Conservation (phyloP, 768 basidiomycete genomes). For the Hygrocybe punicea region DNA sequence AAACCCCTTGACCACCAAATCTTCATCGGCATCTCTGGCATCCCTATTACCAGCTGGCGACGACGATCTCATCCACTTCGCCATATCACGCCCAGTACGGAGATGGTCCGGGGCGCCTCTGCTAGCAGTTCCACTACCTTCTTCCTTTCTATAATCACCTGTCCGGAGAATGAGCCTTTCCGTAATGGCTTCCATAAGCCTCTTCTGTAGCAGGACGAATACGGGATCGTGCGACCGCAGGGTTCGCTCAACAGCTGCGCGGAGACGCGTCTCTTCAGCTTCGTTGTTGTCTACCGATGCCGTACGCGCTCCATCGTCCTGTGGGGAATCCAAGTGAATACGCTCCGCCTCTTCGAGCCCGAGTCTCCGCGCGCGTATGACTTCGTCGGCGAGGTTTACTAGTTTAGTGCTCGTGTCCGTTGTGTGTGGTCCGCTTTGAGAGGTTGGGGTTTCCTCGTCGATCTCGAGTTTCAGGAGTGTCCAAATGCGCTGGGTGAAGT, state of each 20-base stretch:
- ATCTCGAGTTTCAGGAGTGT: conserved; percentile 59
- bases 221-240: conserved; percentile 62
- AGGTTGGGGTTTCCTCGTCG: conserved; percentile 31
- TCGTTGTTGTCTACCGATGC: conserved; percentile 22
- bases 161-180: conserved; percentile 15
- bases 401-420: conserved; percentile 46
- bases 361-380: conserved; percentile 51
- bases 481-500: conserved; percentile 64
- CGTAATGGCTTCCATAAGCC: conserved; percentile 47
- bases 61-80: conserved; percentile 5
- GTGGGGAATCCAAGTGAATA: not conserved
- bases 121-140: conserved; percentile 21
- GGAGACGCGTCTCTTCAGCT: conserved; percentile 51
- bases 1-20: conserved; percentile 53
- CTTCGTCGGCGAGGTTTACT: conserved; percentile 70
- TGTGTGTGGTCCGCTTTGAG: conserved; percentile 14
- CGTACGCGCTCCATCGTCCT: not conserved
- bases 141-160: conserved; percentile 6
- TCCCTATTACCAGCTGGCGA: not conserved
- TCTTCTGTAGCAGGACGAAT: conserved; percentile 57
- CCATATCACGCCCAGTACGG: conserved; percentile 31
- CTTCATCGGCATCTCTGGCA: not conserved
- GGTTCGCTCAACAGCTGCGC: conserved; percentile 60
- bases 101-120: conserved; percentile 22
- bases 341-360: conserved; percentile 10